Conservation (phyloP, 2,329 filamentous ascomycete species). For the Sclerotinia sclerotiorum region DNA sequence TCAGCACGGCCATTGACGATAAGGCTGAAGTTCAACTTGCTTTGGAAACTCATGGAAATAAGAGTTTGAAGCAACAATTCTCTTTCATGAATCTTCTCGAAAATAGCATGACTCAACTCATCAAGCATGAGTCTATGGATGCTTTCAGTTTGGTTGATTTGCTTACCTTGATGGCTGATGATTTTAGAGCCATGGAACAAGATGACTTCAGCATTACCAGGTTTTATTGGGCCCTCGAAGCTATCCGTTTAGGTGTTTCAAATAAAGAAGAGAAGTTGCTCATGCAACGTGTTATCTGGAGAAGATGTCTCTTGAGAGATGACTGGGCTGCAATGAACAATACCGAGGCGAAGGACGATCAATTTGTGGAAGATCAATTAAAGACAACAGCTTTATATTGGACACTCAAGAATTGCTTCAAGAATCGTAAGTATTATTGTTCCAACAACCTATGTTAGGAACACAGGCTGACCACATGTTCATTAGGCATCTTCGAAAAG, state of each 20-base stretch:
- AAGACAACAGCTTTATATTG: constrained; percentile 66
- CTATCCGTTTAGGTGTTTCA: constrained; percentile 48
- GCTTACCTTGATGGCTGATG: constrained; percentile 68
- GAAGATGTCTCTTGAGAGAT: constrained; percentile 78
- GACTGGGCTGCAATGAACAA: constrained; percentile 81
- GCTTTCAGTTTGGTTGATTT: constrained; percentile 67
- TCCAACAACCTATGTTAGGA: constrained; percentile 37
- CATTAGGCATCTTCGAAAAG: constrained; percentile 44
- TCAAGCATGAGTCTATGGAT: constrained; percentile 71
- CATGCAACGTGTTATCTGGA: constrained; percentile 72
- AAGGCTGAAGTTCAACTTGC: constrained; percentile 75
- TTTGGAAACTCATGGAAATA: constrained; percentile 57
- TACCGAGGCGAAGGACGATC: constrained; percentile 71
- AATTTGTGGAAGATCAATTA: constrained; percentile 62
- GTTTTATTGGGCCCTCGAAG: constrained; percentile 61
- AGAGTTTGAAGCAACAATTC: constrained; percentile 57
- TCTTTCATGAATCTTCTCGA: constrained; percentile 71
- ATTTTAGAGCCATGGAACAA: constrained; percentile 44
- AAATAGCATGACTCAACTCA: constrained; percentile 65
- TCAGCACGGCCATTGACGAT: constrained; percentile 73
- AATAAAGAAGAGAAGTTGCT: constrained; percentile 58
- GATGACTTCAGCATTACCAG: constrained; percentile 54
- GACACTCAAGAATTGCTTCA: constrained; percentile 64
- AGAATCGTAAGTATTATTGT: constrained; percentile 52
- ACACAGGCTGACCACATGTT: neutral